phyloP scores from a whole-genome alignment of 257 asterid genomes.

The Rehmannia glutinosa region DNA sequence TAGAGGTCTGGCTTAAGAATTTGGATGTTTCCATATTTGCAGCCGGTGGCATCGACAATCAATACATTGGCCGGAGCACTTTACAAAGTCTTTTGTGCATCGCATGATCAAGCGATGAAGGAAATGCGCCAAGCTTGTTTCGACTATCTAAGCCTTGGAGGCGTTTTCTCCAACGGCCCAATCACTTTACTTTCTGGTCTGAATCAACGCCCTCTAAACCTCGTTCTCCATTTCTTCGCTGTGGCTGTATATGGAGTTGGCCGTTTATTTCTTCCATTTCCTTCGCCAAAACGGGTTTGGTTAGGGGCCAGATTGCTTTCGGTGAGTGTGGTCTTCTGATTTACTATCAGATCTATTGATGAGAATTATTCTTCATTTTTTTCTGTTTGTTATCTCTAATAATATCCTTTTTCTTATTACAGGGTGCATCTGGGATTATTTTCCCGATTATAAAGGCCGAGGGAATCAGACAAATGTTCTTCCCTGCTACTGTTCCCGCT shows the following conservation, averaged over 20 bases:
- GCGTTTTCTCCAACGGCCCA: conserved; percentile 47
- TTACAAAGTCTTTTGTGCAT: conserved; percentile 51
- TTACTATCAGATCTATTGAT: not conserved
- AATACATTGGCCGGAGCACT: conserved; percentile 59
- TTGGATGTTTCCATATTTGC: conserved; percentile 5
- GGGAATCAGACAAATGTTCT: conserved; percentile 60
- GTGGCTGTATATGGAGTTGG: conserved; percentile 57
- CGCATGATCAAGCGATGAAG: conserved; percentile 50
- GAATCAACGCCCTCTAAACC: conserved; percentile 45
- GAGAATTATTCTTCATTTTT: not conserved
- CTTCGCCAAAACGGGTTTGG: conserved; percentile 46
- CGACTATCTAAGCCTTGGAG: conserved; percentile 56
- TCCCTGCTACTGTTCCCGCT: conserved; percentile 59
- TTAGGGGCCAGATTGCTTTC: conserved; percentile 43
- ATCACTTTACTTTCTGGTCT: conserved; percentile 55
- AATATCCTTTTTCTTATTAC: not conserved
- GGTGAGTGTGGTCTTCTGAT: conserved; percentile 20
- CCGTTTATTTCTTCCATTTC: conserved; percentile 49
- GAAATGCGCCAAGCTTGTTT: conserved; percentile 66
- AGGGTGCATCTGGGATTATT: conserved; percentile 56
- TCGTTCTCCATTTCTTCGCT: conserved; percentile 54
- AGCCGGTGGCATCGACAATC: conserved; percentile 71
- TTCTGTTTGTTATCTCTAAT: not conserved
- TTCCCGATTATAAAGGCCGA: conserved; percentile 56
- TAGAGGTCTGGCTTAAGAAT: no score